phyloP scores from a whole-genome alignment of 306 rosid species.

The Corylus americana region DNA sequence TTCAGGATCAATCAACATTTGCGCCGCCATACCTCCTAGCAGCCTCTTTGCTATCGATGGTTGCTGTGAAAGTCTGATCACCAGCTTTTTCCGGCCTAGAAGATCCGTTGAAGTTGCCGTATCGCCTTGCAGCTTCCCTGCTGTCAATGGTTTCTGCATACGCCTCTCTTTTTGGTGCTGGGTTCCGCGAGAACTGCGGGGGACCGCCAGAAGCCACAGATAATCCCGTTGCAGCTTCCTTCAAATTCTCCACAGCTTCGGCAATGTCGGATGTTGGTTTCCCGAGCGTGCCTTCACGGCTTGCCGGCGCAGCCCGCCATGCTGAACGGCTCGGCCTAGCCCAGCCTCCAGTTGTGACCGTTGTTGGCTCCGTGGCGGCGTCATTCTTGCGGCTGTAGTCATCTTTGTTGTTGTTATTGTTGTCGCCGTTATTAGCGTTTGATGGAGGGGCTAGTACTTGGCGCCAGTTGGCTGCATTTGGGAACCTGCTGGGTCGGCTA shows the following conservation, averaged over 20 bases:
- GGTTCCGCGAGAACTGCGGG: no score
- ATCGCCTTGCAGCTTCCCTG: slow-evolving; percentile 20
- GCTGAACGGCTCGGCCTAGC: slow-evolving; percentile 19
- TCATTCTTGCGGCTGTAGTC: slow-evolving; percentile 18
- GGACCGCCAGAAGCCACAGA: no score
- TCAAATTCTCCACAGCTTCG: slow-evolving; percentile 29
- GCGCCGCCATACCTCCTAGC: slow-evolving; percentile 19
- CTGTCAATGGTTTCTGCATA: slow-evolving; percentile 20
- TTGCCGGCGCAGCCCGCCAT: slow-evolving; percentile 19
- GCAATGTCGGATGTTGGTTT: slow-evolving; percentile 42
- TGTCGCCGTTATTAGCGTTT: not conserved
- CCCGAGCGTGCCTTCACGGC: slow-evolving; percentile 36
- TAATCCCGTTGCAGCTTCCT: slow-evolving; percentile 22
- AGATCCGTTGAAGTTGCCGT: slow-evolving; percentile 12
- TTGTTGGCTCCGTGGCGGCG: not conserved
- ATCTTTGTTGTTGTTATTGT: not conserved
- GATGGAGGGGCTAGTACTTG: not conserved
- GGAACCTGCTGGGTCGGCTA: slow-evolving; percentile 23
- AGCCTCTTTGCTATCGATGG: slow-evolving; percentile 17
- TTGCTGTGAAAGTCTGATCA: not conserved
- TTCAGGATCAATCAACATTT: not conserved
- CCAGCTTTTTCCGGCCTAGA: not conserved
- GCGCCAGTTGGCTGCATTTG: not conserved
- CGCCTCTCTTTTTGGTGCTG: slow-evolving; percentile 4
- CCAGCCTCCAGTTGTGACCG: not conserved